Evolutionary conservation across 805 yeast species (phyloP).

Genomic region (Teunomyces panamensis): DNA sequence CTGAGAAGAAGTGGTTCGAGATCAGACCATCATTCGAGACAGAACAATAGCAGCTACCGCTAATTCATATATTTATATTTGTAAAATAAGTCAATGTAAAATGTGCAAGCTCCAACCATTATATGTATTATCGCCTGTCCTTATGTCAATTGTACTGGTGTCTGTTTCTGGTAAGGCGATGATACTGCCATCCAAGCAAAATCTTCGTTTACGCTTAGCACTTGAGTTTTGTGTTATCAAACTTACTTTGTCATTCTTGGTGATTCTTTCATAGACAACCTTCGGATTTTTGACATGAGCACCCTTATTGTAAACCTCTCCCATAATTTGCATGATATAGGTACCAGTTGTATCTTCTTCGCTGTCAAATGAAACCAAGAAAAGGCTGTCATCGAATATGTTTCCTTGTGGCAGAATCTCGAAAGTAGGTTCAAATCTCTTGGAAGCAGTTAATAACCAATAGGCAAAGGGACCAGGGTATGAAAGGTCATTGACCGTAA

Average conservation of each 20-base stretch:
- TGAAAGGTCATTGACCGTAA: slow-evolving; percentile 14
- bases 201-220: slow-evolving; percentile 36
- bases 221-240: slow-evolving; percentile 13
- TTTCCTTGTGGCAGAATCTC: slow-evolving; percentile 59
- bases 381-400: slow-evolving; percentile 41
- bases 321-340: slow-evolving; percentile 53
- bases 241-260: slow-evolving; percentile 22
- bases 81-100: slow-evolving; percentile 6
- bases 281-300: slow-evolving; percentile 46
- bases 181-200: slow-evolving; percentile 69
- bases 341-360: slow-evolving; percentile 18
- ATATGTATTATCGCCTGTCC: slow-evolving; percentile 17
- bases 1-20: slow-evolving; percentile 1
- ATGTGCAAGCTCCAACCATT: slow-evolving; percentile 20
- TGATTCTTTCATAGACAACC: slow-evolving; percentile 45
- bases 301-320: slow-evolving; percentile 55
- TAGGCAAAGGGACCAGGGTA: slow-evolving; percentile 51
- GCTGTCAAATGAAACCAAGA: slow-evolving; percentile 45
- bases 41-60: slow-evolving; percentile 1
- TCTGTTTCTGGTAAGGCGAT: slow-evolving; percentile 24
- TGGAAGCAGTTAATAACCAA: slow-evolving; percentile 54
- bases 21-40: background rate
- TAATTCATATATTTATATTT: background rate
- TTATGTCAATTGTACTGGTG: slow-evolving; percentile 12
- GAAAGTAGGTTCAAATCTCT: slow-evolving; percentile 58